Percentiles rank a stretch among this genome's conserved stretches.
Conservation (phyloP, 176 grass and related monocot species). For the Aechmea fasciata region DNA sequence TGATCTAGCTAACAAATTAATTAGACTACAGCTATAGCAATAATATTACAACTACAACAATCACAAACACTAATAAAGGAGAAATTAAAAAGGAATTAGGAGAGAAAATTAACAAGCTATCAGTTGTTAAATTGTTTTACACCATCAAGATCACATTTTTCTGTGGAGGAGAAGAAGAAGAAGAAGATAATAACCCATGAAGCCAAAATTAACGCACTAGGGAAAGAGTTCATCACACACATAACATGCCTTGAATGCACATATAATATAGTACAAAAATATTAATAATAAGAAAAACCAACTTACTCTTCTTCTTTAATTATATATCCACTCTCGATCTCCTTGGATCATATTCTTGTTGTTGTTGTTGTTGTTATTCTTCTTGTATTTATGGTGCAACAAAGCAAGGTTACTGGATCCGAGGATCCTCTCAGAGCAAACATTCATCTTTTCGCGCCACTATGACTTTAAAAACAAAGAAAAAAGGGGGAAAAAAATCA, state of each 20-base stretch:
- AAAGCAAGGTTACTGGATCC: slow-evolving; percentile 15
- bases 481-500: background rate
- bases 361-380: too few species aligned
- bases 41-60: too few species aligned
- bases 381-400: slow-evolving; percentile 9
- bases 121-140: too few species aligned
- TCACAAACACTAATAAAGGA: too few species aligned
- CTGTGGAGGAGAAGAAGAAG: slow-evolving; percentile 14
- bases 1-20: too few species aligned
- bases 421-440: slow-evolving; percentile 23
- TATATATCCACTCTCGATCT: slow-evolving; percentile 3
- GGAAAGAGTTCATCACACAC: slow-evolving; percentile 16
- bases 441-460: background rate
- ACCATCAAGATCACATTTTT: background rate
- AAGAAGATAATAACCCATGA: slow-evolving; percentile 22
- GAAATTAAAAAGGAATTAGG: too few species aligned
- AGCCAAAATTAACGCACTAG: slow-evolving; percentile 23
- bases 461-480: slow-evolving; percentile 13
- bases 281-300: slow-evolving; percentile 2
- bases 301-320: slow-evolving; percentile 1
- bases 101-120: too few species aligned
- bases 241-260: slow-evolving; percentile 23
- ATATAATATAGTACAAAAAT: slow-evolving; percentile 23
- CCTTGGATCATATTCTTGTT: background rate
- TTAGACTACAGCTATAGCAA: too few species aligned